Conservation (phyloP, 768 basidiomycete genomes). For the Holtermanniella nyarrowii region DNA sequence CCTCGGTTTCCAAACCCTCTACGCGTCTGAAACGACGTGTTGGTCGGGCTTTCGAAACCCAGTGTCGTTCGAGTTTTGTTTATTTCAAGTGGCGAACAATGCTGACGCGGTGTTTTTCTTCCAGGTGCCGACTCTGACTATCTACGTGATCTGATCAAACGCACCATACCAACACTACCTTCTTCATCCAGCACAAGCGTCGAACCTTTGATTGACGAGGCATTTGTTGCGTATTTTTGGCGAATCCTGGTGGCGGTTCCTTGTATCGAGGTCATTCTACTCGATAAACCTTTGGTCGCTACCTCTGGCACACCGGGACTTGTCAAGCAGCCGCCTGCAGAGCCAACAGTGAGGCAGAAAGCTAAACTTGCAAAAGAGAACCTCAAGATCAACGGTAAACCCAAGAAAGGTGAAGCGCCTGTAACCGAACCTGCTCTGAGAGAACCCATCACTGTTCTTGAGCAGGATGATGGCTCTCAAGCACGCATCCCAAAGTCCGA, state of each 20-base stretch:
- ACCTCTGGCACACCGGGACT: not conserved
- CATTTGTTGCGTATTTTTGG: not conserved
- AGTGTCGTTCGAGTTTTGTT: not conserved
- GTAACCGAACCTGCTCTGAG: not conserved
- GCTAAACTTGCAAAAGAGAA: not conserved
- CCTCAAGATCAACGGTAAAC: not conserved
- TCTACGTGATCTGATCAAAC: not conserved
- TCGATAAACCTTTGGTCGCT: not conserved
- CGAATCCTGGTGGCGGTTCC: not conserved
- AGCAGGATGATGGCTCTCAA: conserved; percentile 13
- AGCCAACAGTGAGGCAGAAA: too few species aligned
- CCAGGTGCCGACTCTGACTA: not conserved
- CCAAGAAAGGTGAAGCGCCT: not conserved
- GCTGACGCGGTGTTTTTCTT: too few species aligned
- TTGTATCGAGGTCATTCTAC: not conserved
- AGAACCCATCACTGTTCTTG: conserved; percentile 8
- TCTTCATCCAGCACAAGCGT: not conserved
- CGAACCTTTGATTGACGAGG: not conserved
- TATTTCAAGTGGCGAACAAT: not conserved
- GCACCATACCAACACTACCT: not conserved
- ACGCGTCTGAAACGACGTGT: too few species aligned
- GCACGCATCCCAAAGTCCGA: conserved; percentile 7
- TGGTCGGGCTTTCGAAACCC: not conserved
- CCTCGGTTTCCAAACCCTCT: too few species aligned
- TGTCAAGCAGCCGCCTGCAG: not conserved